phyloP scores from a whole-genome alignment of 1,284 basidiomycete genomes.

The Volvariella surrecta region DNA sequence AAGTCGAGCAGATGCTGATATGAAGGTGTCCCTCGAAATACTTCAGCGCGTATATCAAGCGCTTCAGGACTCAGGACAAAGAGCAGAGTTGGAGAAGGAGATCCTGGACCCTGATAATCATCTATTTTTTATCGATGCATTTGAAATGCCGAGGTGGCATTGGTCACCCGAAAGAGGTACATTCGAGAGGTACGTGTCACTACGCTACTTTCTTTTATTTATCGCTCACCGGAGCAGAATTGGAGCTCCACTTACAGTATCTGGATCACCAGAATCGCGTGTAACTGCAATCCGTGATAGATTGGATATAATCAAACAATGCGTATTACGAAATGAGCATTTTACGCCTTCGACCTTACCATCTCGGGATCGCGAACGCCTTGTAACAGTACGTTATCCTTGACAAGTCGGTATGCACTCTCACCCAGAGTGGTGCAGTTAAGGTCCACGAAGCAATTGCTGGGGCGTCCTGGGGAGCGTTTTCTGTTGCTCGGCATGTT shows the following conservation, averaged over 20 bases:
- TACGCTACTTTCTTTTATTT: slow-evolving; percentile 7
- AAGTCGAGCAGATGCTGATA: slow-evolving; percentile 55
- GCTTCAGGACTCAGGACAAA: slow-evolving; percentile 66
- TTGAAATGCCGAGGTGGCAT: slow-evolving; percentile 89
- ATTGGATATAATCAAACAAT: slow-evolving; percentile 83
- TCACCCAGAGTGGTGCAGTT: slow-evolving; percentile 40
- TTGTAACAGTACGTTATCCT: slow-evolving; percentile 63
- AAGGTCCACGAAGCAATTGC: slow-evolving; percentile 92
- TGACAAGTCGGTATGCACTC: background rate
- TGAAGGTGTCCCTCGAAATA: slow-evolving; percentile 71
- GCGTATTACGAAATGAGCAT: slow-evolving; percentile 88
- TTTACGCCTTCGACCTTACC: slow-evolving; percentile 92
- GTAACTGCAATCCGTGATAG: slow-evolving; percentile 74
- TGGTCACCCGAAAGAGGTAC: slow-evolving; percentile 82
- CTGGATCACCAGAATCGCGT: slow-evolving; percentile 75
- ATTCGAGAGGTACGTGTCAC: slow-evolving; percentile 64
- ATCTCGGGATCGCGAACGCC: slow-evolving; percentile 74
- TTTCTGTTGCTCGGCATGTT: slow-evolving; percentile 96
- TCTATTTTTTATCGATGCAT: slow-evolving; percentile 82
- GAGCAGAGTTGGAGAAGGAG: slow-evolving; percentile 46
- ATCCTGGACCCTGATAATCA: slow-evolving; percentile 80
- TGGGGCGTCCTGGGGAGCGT: slow-evolving; percentile 84
- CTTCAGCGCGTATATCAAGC: slow-evolving; percentile 78
- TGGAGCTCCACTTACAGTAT: slow-evolving; percentile 50
- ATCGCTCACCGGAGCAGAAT: slow-evolving; percentile 14